These are phyloP conservation scores for Wickerhamiella sorbophila DNA, from an alignment of 805 yeast species.

Conservation along the genomic window DNA sequence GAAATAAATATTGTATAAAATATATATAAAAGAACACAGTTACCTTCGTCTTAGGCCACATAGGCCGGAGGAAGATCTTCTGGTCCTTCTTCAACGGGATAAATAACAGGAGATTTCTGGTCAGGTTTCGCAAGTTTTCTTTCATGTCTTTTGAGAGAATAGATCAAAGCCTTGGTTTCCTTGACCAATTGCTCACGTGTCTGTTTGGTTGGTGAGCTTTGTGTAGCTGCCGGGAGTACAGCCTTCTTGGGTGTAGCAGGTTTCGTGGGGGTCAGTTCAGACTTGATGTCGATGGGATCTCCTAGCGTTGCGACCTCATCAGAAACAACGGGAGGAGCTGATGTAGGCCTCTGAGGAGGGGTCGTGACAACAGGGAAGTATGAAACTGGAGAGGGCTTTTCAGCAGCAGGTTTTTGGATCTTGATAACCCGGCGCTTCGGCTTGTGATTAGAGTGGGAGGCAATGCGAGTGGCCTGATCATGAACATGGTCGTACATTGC, in stretches of 20 bases:
- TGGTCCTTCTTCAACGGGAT: neutral
- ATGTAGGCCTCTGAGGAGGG: slow-evolving; percentile 1
- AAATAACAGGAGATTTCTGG: neutral
- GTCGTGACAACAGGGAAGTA: neutral
- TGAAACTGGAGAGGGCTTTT: neutral
- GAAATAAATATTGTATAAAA: neutral
- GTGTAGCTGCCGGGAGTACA: neutral
- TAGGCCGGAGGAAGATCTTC: slow-evolving; percentile 17
- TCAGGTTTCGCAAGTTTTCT: neutral
- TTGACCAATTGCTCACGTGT: neutral
- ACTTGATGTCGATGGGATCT: neutral
- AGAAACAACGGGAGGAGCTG: neutral
- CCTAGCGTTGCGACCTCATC: too few relatives aligned
- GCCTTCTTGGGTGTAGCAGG: neutral
- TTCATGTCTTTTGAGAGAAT: neutral
- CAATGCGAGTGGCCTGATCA: slow-evolving; percentile 11
- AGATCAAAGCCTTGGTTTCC: neutral
- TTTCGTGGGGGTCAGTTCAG: neutral
- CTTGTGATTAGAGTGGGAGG: slow-evolving; percentile 9
- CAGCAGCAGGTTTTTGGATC: slow-evolving; percentile 7
- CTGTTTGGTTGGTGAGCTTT: neutral
- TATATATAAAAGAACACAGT: slow-evolving; percentile 1
- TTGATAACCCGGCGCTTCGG: slow-evolving; percentile 23
- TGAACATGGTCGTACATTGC: slow-evolving; percentile 20
- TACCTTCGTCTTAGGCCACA: slow-evolving; percentile 2